Conservation (phyloP, 2,329 filamentous ascomycete genomes). For the Dactylonectria estremocensis region DNA sequence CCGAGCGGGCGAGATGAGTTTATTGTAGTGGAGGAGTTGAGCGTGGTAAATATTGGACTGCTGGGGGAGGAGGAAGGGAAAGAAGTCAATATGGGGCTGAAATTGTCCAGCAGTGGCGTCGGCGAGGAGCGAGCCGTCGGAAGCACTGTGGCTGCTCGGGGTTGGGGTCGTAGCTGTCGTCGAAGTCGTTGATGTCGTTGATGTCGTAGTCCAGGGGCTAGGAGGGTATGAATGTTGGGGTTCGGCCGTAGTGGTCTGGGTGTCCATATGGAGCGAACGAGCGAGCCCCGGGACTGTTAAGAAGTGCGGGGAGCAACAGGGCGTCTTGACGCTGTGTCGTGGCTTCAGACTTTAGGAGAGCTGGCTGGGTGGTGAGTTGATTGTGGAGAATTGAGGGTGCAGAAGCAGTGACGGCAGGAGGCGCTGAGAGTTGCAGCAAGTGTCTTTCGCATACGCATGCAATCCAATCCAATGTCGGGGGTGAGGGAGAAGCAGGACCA, state of each 20-base stretch:
- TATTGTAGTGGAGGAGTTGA: slow-evolving; percentile 76
- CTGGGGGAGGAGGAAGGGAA: slow-evolving; percentile 72
- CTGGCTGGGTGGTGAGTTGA: slow-evolving; percentile 38
- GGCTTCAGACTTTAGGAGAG: slow-evolving; percentile 35
- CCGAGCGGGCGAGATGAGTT: slow-evolving; percentile 72
- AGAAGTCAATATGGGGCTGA: slow-evolving; percentile 66
- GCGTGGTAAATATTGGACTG: slow-evolving; percentile 73
- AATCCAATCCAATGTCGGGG: slow-evolving; percentile 40
- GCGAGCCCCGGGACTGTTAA: slow-evolving; percentile 48
- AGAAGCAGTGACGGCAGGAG: slow-evolving; percentile 35
- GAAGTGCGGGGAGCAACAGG: slow-evolving; percentile 42
- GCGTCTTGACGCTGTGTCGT: slow-evolving; percentile 42
- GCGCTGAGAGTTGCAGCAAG: slow-evolving; percentile 28
- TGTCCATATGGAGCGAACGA: slow-evolving; percentile 57
- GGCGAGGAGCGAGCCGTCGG: slow-evolving; percentile 52
- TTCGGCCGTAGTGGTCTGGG: slow-evolving; percentile 56
- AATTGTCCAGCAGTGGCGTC: slow-evolving; percentile 52
- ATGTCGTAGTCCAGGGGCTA: slow-evolving; percentile 50
- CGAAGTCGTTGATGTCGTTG: slow-evolving; percentile 47
- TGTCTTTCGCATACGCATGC: slow-evolving; percentile 40
- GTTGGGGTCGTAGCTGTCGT: slow-evolving; percentile 46
- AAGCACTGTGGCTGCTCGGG: slow-evolving; percentile 46
- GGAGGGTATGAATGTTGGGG: slow-evolving; percentile 57
- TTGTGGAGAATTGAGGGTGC: slow-evolving; percentile 35
- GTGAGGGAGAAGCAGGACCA: slow-evolving; percentile 39